Evolutionary conservation across 495 filamentous ascomycete species (phyloP), one percentile per base, ranked within the genome.

Genomic region (Penicillium flavigenum): DNA sequence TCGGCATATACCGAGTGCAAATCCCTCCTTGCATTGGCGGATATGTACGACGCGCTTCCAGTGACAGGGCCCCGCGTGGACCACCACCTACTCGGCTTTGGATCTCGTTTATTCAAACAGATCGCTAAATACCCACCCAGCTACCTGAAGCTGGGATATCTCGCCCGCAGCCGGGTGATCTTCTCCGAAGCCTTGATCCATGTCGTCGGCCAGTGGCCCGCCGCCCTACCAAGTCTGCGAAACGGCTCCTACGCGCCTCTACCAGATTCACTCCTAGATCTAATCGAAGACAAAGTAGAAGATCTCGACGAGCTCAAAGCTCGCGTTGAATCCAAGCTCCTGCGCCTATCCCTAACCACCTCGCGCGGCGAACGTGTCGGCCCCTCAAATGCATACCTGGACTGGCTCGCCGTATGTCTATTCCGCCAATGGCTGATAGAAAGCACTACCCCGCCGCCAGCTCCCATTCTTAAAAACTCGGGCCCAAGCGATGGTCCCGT

Each of bases 351-450:
- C 0, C 79, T 96, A 0, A 91, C 84, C 0, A 96, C 86, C n/a
- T 80, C 83, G 0, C 74, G 84, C 54, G 92, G 92, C 19, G 92
- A 96, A 61, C 80, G 90, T 34, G 86, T 97, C 44, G 86, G 79
- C 1, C 92, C 92, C 0, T 71, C 76, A 14, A 93, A 87, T 47
- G 85, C 83, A 22, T 96, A 92, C 67, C 73, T 94, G 27, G 90
- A 92, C 69, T 97, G 92, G 92, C 79, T 95, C 6, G 90, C 86
- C 24, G 84, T 95, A 47, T 86, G 81, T 16, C 78, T 96, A 14
- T 97, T 96, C 69, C 78, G 92, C 8, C 90, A 95, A 68, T 96
- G 91, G 92, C 76, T 97, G 0, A 89, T 90, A 1, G 92, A 96
- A 54, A 92, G 87, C 66, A 95, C 88, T 5, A 84, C 88, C 1